Conservation (phyloP, 441 rosid species). For the Adansonia madagascariensis region DNA sequence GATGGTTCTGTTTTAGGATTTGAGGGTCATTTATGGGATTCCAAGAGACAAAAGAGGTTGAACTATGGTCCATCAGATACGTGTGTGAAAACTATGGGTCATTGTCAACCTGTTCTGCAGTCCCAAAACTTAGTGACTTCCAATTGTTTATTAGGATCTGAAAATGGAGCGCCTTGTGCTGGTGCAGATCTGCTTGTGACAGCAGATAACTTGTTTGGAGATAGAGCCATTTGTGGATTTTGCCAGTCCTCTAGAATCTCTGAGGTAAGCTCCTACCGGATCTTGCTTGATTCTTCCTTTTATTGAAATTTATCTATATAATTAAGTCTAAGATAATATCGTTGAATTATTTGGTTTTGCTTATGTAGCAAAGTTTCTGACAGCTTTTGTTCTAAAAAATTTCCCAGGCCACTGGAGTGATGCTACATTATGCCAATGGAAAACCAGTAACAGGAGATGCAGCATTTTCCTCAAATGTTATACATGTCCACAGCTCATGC, state of each 20-base stretch:
- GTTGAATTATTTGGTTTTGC: background rate
- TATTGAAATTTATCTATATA: background rate
- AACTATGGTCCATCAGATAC: constrained; percentile 34
- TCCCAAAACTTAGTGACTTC: constrained; percentile 31
- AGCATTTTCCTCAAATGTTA: constrained; percentile 46
- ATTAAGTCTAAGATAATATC: background rate
- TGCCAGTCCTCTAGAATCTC: constrained; percentile 66
- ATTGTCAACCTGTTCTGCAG: constrained; percentile 26
- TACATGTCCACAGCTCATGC: constrained; percentile 75
- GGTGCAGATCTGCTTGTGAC: constrained; percentile 29
- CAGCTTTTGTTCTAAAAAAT: background rate
- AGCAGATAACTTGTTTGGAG: constrained; percentile 30
- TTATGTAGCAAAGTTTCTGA: background rate
- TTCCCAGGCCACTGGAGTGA: constrained; percentile 66
- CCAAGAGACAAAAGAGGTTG: constrained; percentile 61
- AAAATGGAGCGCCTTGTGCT: constrained; percentile 13
- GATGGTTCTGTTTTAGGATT: constrained; percentile 38
- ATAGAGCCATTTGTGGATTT: constrained; percentile 59
- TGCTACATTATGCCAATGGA: constrained; percentile 67
- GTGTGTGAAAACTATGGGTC: constrained; percentile 19
- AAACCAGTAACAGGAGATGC: constrained; percentile 55
- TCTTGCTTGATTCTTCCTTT: background rate
- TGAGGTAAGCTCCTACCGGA: constrained; percentile 46
- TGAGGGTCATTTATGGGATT: constrained; percentile 40
- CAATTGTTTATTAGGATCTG: constrained; percentile 25